Base-by-base conservation (phyloP, 1,139 yeast genomes). In the Geotrichum reessii region DNA sequence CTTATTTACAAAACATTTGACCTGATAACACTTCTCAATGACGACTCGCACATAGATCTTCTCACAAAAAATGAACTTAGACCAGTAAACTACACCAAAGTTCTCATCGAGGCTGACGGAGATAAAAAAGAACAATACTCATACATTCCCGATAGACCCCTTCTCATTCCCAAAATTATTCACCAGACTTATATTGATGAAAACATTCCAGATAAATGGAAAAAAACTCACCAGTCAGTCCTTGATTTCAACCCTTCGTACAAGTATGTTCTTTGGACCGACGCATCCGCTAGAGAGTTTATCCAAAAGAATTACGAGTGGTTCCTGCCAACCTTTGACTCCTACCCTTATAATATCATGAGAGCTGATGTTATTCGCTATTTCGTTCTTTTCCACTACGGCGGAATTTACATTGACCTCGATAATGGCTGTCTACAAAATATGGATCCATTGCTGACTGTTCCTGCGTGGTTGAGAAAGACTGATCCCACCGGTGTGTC, bases 311-410 rank as follows among this genome's bases (percentile, higher is more conserved):
- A 87, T 64, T 92, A 85, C 70, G 86, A 93, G 1, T 92, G 97
- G 97, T 91, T 91, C 69, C 74, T 91, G 61, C 73, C 78, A 19
- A 86, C 93, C 9, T 91, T 87, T 80, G 93, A 89, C 69, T 72
- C 78, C 48, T 91, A 91, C 71, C 82, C 80, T 50, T 90, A 84
- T 70, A 91, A 92, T 31, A 92, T 92, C 64, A 85, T 89, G 77
- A 76, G 97, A 62, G 97, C 97, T 0, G 97, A 91, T 68, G 95
- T 90, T n/a, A 87, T 92, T 55, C 79, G 97, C 63, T 91, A 91
- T 74, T 91, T 91, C 73, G 87, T 88, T 3, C 77, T 91, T 65
- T 81, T 79, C 60, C 91, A 87, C 69, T 90, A 81, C 69, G 98
- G 98, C 60, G 98, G 98, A 51, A 79, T 92, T 50, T 91, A 91